Conservation (phyloP, 177 flowering plant species). For the Vitis hybrid region DNA sequence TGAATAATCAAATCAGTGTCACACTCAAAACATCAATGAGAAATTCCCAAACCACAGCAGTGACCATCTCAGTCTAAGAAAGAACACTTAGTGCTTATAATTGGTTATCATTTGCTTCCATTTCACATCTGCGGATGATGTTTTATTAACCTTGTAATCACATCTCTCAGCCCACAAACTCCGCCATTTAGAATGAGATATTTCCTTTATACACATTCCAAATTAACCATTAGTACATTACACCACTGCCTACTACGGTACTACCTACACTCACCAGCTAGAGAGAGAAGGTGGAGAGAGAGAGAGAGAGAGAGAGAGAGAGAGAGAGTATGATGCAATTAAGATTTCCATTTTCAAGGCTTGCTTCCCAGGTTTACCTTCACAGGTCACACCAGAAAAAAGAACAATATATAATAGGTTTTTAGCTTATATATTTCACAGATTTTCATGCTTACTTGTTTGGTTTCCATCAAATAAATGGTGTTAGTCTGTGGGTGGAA, state of each 20-base stretch:
- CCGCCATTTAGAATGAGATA: background rate
- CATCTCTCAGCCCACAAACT: background rate
- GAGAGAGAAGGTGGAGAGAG: no score
- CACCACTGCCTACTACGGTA: background rate
- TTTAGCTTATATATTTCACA: no score
- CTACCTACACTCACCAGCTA: background rate
- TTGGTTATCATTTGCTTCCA: background rate
- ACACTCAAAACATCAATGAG: constrained; percentile 9
- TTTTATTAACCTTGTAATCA: background rate
- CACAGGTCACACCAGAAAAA: background rate
- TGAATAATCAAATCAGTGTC: constrained; percentile 26
- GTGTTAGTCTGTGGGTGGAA: background rate
- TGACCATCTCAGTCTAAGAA: background rate
- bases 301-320: constrained; percentile 5
- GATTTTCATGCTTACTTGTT: background rate
- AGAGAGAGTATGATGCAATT: constrained; percentile 4
- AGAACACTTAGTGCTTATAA: background rate
- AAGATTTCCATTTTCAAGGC: background rate
- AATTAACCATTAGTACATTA: background rate
- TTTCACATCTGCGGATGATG: background rate
- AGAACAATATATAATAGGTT: background rate
- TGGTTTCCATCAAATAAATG: background rate
- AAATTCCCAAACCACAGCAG: background rate
- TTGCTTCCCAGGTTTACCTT: constrained; percentile 4
- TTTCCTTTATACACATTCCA: background rate